Evolutionary conservation across 306 rosid genomes (phyloP).

Genomic region (Urtica urens): DNA sequence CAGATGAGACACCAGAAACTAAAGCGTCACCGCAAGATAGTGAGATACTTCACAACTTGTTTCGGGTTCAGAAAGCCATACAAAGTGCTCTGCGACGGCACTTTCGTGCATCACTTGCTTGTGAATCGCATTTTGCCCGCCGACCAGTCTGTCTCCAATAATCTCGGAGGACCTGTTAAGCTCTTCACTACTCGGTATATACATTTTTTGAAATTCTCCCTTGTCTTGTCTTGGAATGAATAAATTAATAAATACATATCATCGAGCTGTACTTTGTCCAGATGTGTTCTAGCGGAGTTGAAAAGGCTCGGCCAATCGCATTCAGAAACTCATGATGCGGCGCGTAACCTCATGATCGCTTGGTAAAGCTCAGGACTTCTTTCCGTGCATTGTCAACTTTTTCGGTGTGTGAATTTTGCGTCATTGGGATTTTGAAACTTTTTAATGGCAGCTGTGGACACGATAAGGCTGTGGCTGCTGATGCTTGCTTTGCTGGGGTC

Average conservation of each 20-base stretch:
- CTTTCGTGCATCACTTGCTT: slow-evolving; percentile 64
- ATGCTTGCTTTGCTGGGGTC: slow-evolving; percentile 52
- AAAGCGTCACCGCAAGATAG: slow-evolving; percentile 57
- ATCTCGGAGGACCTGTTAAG: slow-evolving; percentile 46
- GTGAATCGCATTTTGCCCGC: slow-evolving; percentile 54
- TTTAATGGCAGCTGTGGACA: slow-evolving; percentile 54
- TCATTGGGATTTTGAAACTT: neutral
- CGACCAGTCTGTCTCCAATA: slow-evolving; percentile 40
- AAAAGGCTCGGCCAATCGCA: slow-evolving; percentile 44
- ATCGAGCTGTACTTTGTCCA: slow-evolving; percentile 14
- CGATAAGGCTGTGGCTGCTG: slow-evolving; percentile 36
- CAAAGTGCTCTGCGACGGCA: slow-evolving; percentile 71
- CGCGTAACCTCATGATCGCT: slow-evolving; percentile 41
- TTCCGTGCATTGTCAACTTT: neutral
- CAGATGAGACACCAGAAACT: slow-evolving; percentile 68
- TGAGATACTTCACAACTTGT: slow-evolving; percentile 62
- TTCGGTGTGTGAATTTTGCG: neutral
- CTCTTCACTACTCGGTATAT: slow-evolving; percentile 83
- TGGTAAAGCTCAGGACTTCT: slow-evolving; percentile 25
- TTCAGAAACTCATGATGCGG: slow-evolving; percentile 48
- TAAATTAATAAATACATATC: neutral
- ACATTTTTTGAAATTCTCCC: too few species aligned
- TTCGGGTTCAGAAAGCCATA: slow-evolving; percentile 59
- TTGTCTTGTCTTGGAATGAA: neutral
- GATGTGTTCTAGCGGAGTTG: slow-evolving; percentile 65